Percentiles rank a stretch among this genome's conserved stretches.
Conservation (phyloP, 148 eudicot genomes). For the Beta vulgaris region DNA sequence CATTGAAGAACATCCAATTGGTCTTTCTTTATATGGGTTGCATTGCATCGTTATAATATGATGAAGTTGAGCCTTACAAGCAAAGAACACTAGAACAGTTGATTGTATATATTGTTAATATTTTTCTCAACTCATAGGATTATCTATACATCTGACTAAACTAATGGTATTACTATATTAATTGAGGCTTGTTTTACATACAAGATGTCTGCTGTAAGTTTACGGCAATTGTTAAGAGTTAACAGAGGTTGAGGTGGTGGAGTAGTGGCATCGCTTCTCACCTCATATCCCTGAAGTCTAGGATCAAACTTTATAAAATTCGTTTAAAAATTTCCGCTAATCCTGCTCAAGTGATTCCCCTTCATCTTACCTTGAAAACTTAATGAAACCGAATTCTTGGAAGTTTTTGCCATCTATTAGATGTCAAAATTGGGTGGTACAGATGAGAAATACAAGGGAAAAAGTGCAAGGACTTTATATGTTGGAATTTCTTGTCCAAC, state of each 20-base stretch:
- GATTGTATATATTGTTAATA: neutral
- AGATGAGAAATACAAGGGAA: neutral
- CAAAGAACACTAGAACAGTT: neutral
- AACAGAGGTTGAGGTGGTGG: no score
- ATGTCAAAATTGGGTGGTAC: slow-evolving; percentile 10
- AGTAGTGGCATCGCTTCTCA: no score
- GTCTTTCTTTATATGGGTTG: neutral
- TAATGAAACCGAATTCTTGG: neutral
- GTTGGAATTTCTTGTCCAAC: neutral
- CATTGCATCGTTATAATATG: neutral
- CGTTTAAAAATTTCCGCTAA: no score
- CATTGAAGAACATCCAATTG: neutral
- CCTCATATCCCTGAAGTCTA: no score
- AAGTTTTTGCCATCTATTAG: neutral
- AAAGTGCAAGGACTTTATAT: slow-evolving; percentile 15
- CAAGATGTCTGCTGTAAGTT: neutral
- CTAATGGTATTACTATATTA: neutral
- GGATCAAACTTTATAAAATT: no score
- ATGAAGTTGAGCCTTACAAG: neutral
- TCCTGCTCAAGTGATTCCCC: neutral
- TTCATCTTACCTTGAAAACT: neutral
- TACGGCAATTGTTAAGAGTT: no score
- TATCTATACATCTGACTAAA: neutral
- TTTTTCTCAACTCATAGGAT: neutral
- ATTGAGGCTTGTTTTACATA: neutral